These are phyloP conservation scores for Tolypocladium paradoxum DNA, from an alignment of 2,329 filamentous ascomycete species.

Conservation along the genomic window DNA sequence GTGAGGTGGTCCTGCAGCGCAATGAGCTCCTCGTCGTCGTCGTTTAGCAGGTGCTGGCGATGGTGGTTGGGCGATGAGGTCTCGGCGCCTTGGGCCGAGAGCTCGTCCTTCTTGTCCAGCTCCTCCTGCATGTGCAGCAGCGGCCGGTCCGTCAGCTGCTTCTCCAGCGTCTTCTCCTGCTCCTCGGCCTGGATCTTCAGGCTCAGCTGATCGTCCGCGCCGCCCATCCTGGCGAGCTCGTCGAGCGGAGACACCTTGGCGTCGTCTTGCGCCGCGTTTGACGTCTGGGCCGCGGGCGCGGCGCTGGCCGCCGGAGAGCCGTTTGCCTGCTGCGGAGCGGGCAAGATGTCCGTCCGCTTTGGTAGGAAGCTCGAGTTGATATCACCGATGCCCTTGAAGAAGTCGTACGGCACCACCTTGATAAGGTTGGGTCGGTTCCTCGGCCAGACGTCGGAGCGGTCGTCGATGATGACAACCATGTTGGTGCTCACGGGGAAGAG, in stretches of 20 bases:
- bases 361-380: constrained; percentile 97
- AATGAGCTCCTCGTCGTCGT: constrained; percentile 76
- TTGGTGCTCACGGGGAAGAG: constrained; percentile 94
- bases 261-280: constrained; percentile 25
- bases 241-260: constrained; percentile 45
- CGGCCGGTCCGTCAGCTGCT: constrained; percentile 81
- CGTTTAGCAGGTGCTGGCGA: constrained; percentile 69
- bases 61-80: constrained; percentile 23
- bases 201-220: constrained; percentile 54
- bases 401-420: constrained; percentile 91
- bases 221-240: constrained; percentile 66
- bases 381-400: constrained; percentile 95
- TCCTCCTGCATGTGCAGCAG: constrained; percentile 86
- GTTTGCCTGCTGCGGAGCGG: constrained; percentile 14
- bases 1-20: constrained; percentile 68
- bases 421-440: constrained; percentile 86
- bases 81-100: constrained; percentile 14
- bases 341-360: constrained; percentile 52
- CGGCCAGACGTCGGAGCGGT: constrained; percentile 90
- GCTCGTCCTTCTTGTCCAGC: constrained; percentile 65
- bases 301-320: constrained; percentile 13
- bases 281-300: constrained; percentile 42
- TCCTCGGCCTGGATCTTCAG: constrained; percentile 70
- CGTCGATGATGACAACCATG: constrained; percentile 99
- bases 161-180: constrained; percentile 78